Percentiles rank a stretch among this genome's conserved stretches.
Evolutionary conservation across 2,329 filamentous ascomycete genomes (phyloP).

Genomic region (Ceratocystis lukuohia): DNA sequence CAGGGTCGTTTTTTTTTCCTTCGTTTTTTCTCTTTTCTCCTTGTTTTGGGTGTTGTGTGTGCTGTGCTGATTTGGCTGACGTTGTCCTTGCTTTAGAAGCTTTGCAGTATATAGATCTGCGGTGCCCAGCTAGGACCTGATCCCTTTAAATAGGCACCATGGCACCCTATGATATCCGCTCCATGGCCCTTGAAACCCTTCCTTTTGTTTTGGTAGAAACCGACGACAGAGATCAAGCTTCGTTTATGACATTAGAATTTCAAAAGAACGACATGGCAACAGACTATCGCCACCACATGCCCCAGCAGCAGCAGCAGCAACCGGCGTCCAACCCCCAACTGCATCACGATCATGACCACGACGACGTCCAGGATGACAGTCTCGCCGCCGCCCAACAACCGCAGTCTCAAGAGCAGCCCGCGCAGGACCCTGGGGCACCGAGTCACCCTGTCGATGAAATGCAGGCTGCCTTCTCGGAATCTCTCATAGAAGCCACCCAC

Average conservation of each 20-base stretch:
- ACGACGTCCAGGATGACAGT: neutral
- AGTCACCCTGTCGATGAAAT: conserved; percentile 60
- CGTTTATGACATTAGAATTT: conserved; percentile 10
- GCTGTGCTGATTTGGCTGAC: conserved; percentile 15
- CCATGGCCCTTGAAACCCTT: conserved; percentile 16
- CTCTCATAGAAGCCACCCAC: conserved; percentile 46
- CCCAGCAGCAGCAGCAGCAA: neutral
- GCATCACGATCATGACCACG: neutral
- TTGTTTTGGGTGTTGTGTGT: neutral
- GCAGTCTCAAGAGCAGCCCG: neutral
- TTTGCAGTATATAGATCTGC: conserved; percentile 18
- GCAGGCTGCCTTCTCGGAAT: conserved; percentile 74
- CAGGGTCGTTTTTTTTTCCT: conserved; percentile 12
- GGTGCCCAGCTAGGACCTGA: conserved; percentile 9
- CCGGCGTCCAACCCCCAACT: neutral
- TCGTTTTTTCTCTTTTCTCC: conserved; percentile 1
- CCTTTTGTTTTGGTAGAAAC: conserved; percentile 17
- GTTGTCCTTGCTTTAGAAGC: conserved; percentile 14
- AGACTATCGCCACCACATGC: neutral
- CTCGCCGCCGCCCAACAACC: neutral
- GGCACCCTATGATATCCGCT: conserved; percentile 17
- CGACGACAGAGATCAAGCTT: conserved; percentile 1
- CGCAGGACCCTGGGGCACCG: conserved; percentile 24
- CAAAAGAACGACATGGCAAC: conserved; percentile 15
- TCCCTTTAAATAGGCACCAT: conserved; percentile 17